Conservation (phyloP, 345 rosid genomes). For the Pistacia atlantica region DNA sequence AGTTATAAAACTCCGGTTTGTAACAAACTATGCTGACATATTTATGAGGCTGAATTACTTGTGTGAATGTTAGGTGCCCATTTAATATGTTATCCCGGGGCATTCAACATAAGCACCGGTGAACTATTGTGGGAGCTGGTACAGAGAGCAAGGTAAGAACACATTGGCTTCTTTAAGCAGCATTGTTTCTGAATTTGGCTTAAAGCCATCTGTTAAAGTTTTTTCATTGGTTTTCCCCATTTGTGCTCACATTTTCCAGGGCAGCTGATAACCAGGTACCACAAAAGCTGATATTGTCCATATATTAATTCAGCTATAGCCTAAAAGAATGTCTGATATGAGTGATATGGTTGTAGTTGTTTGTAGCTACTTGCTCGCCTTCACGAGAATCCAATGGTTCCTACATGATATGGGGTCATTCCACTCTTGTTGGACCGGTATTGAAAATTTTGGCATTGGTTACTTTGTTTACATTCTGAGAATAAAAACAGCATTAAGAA, state of each 20-base stretch:
- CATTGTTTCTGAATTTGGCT: background rate
- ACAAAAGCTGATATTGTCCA: background rate
- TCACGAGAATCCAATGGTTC: slow-evolving; percentile 27
- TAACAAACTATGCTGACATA: background rate
- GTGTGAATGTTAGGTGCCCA: slow-evolving; percentile 24
- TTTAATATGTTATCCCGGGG: slow-evolving; percentile 35
- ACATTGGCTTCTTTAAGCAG: background rate
- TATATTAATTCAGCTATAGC: background rate
- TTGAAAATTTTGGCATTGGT: background rate
- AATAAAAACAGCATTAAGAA: background rate
- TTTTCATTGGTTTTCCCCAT: too few relatives aligned
- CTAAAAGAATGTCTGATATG: background rate
- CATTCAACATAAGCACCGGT: slow-evolving; percentile 39
- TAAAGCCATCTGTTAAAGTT: too few relatives aligned
- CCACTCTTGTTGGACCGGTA: slow-evolving; percentile 31
- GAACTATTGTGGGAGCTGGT: slow-evolving; percentile 35
- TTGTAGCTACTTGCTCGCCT: slow-evolving; percentile 34
- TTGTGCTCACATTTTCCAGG: slow-evolving; percentile 20
- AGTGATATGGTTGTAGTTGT: slow-evolving; percentile 16
- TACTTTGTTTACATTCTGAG: background rate
- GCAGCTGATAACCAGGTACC: slow-evolving; percentile 32
- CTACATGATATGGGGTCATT: slow-evolving; percentile 32
- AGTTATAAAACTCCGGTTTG: background rate
- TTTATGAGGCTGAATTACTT: background rate
- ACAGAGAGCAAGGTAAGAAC: slow-evolving; percentile 32